Evolutionary conservation across 2,329 filamentous ascomycete genomes (phyloP).

Genomic region (Claviceps monticola): DNA sequence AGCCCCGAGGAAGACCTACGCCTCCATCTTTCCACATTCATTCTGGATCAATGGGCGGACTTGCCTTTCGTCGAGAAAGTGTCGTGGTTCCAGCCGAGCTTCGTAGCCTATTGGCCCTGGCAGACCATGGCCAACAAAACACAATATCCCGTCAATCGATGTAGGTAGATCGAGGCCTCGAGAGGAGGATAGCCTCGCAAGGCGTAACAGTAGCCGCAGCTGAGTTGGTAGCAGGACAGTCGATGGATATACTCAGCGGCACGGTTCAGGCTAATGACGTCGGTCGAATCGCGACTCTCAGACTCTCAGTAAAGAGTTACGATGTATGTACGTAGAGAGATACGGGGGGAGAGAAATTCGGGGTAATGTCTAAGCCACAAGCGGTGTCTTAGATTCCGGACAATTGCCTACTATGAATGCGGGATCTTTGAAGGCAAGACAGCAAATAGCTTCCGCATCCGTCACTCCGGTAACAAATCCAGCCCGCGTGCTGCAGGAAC

Average conservation of each 20-base stretch:
- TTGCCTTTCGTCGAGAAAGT: background rate
- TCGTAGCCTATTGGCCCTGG: background rate
- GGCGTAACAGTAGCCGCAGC: background rate
- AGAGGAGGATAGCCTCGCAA: background rate
- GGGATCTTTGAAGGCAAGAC: constrained; percentile 1
- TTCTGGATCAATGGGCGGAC: constrained; percentile 6
- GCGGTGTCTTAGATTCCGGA: constrained; percentile 7
- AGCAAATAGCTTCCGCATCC: constrained; percentile 7
- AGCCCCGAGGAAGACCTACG: constrained; percentile 19
- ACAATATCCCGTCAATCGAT: background rate
- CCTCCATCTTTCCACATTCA: constrained; percentile 22
- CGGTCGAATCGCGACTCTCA: background rate
- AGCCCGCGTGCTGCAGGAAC: background rate
- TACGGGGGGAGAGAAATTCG: background rate
- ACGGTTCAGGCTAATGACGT: background rate
- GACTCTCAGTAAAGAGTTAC: background rate
- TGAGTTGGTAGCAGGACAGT: background rate
- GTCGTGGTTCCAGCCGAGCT: background rate
- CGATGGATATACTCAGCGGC: background rate
- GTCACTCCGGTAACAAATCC: constrained; percentile 11
- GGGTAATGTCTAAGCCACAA: constrained; percentile 13
- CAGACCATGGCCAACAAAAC: constrained; percentile 4
- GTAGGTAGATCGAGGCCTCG: background rate
- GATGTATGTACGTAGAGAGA: background rate
- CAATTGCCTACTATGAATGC: background rate